Percentiles rank a stretch among this genome's conserved stretches.
These are phyloP conservation scores for Cynanchum wilfordii DNA, from an alignment of 257 asterid species.

Conservation along the genomic window DNA sequence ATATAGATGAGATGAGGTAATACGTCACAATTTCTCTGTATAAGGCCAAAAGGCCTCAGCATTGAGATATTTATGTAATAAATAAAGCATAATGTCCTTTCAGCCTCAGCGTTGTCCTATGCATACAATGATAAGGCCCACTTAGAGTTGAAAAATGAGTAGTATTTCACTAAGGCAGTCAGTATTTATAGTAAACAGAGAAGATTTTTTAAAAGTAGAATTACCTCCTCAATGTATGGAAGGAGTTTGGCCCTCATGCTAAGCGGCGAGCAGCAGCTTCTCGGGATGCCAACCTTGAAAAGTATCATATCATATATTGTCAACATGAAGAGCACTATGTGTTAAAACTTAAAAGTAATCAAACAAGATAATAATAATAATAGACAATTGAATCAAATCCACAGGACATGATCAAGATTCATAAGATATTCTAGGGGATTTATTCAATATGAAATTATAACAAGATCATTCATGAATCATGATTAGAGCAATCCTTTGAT, in stretches of 20 bases:
- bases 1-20: neutral
- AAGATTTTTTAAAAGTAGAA: neutral
- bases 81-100: neutral
- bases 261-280: neutral
- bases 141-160: neutral
- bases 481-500: neutral
- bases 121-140: neutral
- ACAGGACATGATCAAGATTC: neutral
- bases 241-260: neutral
- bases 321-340: neutral
- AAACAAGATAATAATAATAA: neutral
- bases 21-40: neutral
- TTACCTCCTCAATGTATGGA: slow-evolving; percentile 4
- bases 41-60: neutral
- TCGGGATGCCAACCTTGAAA: neutral
- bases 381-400: neutral
- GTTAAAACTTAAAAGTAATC: neutral
- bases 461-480: neutral
- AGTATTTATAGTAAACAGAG: neutral
- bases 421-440: neutral
- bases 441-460: neutral
- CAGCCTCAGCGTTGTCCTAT: neutral
- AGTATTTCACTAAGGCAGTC: neutral
- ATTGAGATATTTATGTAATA: neutral
- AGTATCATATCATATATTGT: neutral